Evolutionary conservation across 805 yeast species (phyloP).

Genomic region (Suhomyces pyralidae): DNA sequence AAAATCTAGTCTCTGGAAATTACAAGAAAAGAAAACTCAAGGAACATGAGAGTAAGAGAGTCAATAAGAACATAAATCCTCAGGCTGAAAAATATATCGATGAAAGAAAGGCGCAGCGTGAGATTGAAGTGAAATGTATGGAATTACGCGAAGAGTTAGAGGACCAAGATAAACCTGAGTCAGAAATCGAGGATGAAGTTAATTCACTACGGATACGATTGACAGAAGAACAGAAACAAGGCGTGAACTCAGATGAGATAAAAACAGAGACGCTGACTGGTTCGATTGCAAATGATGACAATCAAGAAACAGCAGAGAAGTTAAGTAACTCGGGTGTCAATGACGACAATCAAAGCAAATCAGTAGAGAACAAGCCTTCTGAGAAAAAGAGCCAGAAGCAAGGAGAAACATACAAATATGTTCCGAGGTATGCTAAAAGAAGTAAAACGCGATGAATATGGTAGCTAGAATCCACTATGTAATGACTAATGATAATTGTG

Average conservation of each 20-base stretch:
- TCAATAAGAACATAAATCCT: neutral
- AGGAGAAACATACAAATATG: neutral
- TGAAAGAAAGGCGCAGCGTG: constrained; percentile 28
- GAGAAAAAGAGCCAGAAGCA: neutral
- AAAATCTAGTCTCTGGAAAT: constrained; percentile 27
- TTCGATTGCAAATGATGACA: neutral
- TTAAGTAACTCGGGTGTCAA: neutral
- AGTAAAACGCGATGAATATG: neutral
- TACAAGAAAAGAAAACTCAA: constrained; percentile 33
- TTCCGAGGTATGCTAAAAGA: neutral
- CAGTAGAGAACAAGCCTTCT: neutral
- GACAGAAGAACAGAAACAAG: neutral
- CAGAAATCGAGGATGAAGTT: constrained; percentile 21
- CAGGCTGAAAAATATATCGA: constrained; percentile 2
- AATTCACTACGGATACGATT: constrained; percentile 13
- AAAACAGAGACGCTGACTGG: neutral
- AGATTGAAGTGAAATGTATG: constrained; percentile 46
- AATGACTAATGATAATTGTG: neutral
- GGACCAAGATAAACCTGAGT: constrained; percentile 41
- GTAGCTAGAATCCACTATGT: neutral
- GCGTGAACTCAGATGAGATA: neutral
- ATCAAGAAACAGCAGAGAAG: neutral
- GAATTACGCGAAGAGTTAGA: constrained; percentile 52
- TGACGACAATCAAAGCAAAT: neutral
- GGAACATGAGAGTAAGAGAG: neutral